Conservation (phyloP, 352 stramenopile species). For the Halophytophthora polymorphica region DNA sequence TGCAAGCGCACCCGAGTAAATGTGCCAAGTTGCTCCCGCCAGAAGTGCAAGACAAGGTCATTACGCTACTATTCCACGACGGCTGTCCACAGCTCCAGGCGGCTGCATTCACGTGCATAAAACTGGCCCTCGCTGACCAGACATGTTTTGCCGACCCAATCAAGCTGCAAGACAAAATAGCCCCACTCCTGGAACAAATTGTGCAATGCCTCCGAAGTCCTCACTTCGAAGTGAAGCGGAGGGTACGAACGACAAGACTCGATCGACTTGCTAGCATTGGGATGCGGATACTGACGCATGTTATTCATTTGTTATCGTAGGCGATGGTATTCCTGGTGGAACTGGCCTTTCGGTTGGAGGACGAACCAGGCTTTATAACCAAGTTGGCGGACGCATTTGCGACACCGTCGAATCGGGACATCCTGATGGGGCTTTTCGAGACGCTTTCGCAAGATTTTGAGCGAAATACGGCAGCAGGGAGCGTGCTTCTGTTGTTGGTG, state of each 20-base stretch:
- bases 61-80: constrained; percentile 17
- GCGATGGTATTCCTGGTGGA: constrained; percentile 19
- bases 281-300: no score
- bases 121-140: constrained; percentile 17
- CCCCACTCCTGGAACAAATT: constrained; percentile 9
- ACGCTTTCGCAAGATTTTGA: constrained; percentile 18
- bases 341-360: constrained; percentile 15
- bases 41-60: constrained; percentile 16
- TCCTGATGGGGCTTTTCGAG: constrained; percentile 21
- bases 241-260: constrained; percentile 3
- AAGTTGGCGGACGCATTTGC: constrained; percentile 13
- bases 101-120: constrained; percentile 23
- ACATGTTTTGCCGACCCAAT: not conserved
- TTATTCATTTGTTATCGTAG: constrained; percentile 1
- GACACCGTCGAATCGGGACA: constrained; percentile 6
- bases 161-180: constrained; percentile 11
- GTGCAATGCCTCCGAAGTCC: constrained; percentile 13
- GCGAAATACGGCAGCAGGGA: constrained; percentile 13
- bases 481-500: constrained; percentile 29
- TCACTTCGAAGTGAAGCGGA: constrained; percentile 23
- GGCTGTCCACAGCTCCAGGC: constrained; percentile 14
- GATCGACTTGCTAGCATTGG: no score
- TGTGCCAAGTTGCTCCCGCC: constrained; percentile 13
- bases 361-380: constrained; percentile 12
- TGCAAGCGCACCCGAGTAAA: constrained; percentile 16